Evolutionary conservation across 768 basidiomycete species (phyloP).

Genomic region (Phallus indusiatus): DNA sequence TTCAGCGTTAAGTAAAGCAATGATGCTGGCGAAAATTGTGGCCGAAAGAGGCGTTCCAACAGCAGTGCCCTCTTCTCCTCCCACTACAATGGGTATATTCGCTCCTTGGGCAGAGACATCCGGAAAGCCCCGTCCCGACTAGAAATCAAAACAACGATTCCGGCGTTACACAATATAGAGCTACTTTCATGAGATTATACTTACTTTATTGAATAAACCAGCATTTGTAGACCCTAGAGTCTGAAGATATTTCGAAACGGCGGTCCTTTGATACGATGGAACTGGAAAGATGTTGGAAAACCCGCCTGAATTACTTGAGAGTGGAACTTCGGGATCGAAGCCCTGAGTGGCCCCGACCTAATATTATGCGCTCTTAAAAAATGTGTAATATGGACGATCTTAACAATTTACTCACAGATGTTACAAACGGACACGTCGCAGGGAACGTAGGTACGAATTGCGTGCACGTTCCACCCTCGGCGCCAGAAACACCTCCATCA

Average conservation of each 20-base stretch:
- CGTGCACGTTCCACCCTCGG: slow-evolving; percentile 5
- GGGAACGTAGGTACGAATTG: slow-evolving; percentile 14
- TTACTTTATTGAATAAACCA: neutral
- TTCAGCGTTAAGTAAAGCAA: slow-evolving; percentile 26
- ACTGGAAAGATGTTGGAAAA: slow-evolving; percentile 13
- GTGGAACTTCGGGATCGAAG: slow-evolving; percentile 11
- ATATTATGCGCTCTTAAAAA: neutral
- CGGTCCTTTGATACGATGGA: slow-evolving; percentile 20
- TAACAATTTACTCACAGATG: slow-evolving; percentile 1
- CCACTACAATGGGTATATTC: slow-evolving; percentile 8
- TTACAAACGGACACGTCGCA: slow-evolving; percentile 11
- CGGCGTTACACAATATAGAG: neutral
- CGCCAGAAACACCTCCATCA: slow-evolving; percentile 14
- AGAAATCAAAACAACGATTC: neutral
- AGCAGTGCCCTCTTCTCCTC: neutral
- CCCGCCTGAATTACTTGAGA: slow-evolving; percentile 12
- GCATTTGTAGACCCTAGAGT: slow-evolving; percentile 27
- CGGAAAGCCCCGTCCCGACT: slow-evolving; percentile 15
- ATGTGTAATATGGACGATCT: neutral
- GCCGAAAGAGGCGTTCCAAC: slow-evolving; percentile 24
- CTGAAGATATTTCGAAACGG: slow-evolving; percentile 22
- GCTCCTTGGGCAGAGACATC: slow-evolving; percentile 15
- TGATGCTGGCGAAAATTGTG: slow-evolving; percentile 25
- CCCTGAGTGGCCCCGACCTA: slow-evolving; percentile 12
- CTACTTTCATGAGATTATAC: neutral